phyloP scores from a whole-genome alignment of 2,329 filamentous ascomycete genomes.

The Fusarium begoniae region DNA sequence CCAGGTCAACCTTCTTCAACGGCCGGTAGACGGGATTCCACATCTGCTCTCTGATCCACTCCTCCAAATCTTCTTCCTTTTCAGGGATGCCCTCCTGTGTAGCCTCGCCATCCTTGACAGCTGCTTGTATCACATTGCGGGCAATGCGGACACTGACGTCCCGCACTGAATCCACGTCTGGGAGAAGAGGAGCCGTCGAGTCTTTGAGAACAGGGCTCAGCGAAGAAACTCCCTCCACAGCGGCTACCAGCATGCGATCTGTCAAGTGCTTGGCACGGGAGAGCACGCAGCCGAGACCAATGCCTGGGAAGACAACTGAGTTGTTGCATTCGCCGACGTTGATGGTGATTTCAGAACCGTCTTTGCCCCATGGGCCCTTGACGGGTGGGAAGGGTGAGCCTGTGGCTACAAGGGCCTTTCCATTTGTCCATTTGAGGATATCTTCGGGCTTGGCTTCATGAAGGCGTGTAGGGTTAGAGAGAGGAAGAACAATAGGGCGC shows the following conservation, averaged over 20 bases:
- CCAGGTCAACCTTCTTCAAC: slow-evolving; percentile 64
- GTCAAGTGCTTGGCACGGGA: slow-evolving; percentile 73
- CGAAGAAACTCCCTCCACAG: slow-evolving; percentile 75
- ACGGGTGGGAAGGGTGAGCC: slow-evolving; percentile 85
- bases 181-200: slow-evolving; percentile 72
- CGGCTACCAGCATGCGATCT: slow-evolving; percentile 83
- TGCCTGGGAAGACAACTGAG: slow-evolving; percentile 84
- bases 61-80: slow-evolving; percentile 64
- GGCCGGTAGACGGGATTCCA: slow-evolving; percentile 77
- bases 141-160: slow-evolving; percentile 83
- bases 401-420: slow-evolving; percentile 81
- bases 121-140: slow-evolving; percentile 75
- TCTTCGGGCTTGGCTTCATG: slow-evolving; percentile 85
- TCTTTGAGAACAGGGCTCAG: slow-evolving; percentile 75
- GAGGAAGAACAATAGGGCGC: slow-evolving; percentile 80
- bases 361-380: slow-evolving; percentile 62
- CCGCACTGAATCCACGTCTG: slow-evolving; percentile 78
- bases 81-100: slow-evolving; percentile 71
- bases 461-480: slow-evolving; percentile 85
- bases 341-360: slow-evolving; percentile 56
- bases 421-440: slow-evolving; percentile 80
- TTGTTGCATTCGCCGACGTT: slow-evolving; percentile 86
- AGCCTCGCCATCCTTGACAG: slow-evolving; percentile 74
- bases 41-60: slow-evolving; percentile 83
- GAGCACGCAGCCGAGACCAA: slow-evolving; percentile 82